Evolutionary conservation across 2,329 filamentous ascomycete species (phyloP).

Genomic region (Furcasterigmium sp.): DNA sequence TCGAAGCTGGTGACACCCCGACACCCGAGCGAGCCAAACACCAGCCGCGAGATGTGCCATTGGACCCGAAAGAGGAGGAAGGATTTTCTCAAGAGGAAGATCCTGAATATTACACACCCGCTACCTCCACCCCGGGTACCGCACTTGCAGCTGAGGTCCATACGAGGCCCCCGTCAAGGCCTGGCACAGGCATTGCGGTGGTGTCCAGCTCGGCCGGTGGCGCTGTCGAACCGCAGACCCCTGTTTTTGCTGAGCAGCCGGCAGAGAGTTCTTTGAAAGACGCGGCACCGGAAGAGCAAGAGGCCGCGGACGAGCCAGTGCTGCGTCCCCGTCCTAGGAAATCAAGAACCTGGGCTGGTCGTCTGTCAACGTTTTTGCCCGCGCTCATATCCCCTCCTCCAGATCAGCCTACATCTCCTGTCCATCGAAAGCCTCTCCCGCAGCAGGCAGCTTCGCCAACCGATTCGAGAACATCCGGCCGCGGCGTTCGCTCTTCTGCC

Average conservation of each 20-base stretch:
- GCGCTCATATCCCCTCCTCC: constrained; percentile 28
- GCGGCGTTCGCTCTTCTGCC: neutral
- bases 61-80: neutral
- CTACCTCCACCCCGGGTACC: too few relatives aligned
- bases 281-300: constrained; percentile 4
- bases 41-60: neutral
- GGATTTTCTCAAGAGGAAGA: too few relatives aligned
- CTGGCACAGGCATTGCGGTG: neutral
- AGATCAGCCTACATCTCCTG: constrained; percentile 20
- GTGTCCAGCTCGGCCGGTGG: neutral
- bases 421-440: constrained; percentile 16
- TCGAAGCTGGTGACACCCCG: constrained; percentile 7
- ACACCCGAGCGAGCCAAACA: constrained; percentile 1
- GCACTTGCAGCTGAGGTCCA: too few relatives aligned
- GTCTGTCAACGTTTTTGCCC: constrained; percentile 29
- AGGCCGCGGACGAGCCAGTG: constrained; percentile 10
- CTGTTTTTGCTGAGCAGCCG: neutral
- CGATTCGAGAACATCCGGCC: constrained; percentile 7
- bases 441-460: constrained; percentile 6
- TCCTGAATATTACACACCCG: too few relatives aligned
- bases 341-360: constrained; percentile 28
- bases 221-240: neutral
- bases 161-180: too few relatives aligned
- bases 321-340: constrained; percentile 17
- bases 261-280: constrained; percentile 2